Percentiles rank a stretch among this genome's conserved stretches.
Evolutionary conservation across 2,329 filamentous ascomycete species (phyloP).

Genomic region (Truncatella angustata): DNA sequence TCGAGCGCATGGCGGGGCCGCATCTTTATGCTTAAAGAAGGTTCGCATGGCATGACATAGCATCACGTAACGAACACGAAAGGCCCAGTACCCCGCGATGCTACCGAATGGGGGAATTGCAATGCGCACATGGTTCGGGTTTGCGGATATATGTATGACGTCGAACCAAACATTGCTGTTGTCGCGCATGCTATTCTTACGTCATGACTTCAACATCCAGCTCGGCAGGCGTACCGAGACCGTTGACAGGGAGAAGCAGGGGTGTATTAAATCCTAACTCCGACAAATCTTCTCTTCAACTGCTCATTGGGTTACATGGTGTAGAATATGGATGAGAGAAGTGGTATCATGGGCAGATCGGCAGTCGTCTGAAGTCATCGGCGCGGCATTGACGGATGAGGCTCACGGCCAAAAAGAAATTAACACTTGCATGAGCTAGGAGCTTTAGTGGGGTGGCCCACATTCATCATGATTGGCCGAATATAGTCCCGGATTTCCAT

Average conservation of each 20-base stretch:
- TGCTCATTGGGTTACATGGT: no score
- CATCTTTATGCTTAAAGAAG: no score
- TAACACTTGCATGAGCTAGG: no score
- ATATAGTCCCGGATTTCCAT: no score
- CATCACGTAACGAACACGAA: not conserved
- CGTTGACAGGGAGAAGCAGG: no score
- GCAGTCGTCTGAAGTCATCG: not conserved
- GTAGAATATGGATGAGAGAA: no score
- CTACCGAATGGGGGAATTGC: not conserved
- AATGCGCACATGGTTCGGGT: not conserved
- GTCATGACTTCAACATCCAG: slow-evolving; percentile 1
- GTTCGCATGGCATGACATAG: not conserved
- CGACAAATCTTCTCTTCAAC: no score
- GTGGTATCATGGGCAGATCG: no score
- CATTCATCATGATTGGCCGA: not conserved
- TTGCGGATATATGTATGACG: slow-evolving; percentile 4
- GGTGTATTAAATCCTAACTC: not conserved
- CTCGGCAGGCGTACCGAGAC: not conserved
- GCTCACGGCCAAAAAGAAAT: no score
- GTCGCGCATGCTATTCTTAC: slow-evolving; percentile 2
- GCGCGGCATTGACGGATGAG: not conserved
- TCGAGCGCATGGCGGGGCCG: no score
- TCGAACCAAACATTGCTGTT: not conserved
- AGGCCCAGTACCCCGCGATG: not conserved
- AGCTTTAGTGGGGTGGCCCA: no score